Base-by-base conservation (phyloP, 495 filamentous ascomycete genomes). In the Echria macrotheca region DNA sequence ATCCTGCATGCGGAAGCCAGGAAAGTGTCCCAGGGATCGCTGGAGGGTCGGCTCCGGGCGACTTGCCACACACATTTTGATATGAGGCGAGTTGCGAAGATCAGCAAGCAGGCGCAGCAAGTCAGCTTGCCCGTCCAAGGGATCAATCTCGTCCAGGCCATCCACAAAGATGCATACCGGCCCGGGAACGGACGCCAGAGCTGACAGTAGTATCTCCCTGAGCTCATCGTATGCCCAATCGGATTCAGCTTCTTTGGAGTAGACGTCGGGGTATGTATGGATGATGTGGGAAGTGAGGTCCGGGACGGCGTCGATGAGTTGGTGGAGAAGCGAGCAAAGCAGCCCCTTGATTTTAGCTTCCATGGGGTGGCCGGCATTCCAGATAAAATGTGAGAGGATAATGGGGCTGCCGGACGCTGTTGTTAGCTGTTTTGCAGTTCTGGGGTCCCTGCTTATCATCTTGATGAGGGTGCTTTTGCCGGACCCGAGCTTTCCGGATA, bases 391-490 rank as follows among this genome's bases (percentile, higher is more conserved):
- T 0, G 52, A 54, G 15, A 50, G 22, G 17, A 49, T 32, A 8
- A 12, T 2, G 7, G 25, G n/a, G 2, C 23, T 10, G 4, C 12
- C 15, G 2, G 3, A 19, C 7, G 7, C 21, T 8, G 29, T 11
- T 0, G 21, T 10, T 10, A 35, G 12, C 17, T 28, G 44, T 39
- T 14, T 8, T 49, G 46, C 5, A 45, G 37, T 5, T 45, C 7
- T 3, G 24, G 11, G 0, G 46, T 49, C 28, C 11, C 24, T 19
- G 28, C 8, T 39, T n/a, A 54, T 11, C 15, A 44, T 46, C 41
- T 55, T 50, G 47, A 55, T 55, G 5, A 55, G 14, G 1, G 52
- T 55, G 42, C 46, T 50, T n/a, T 55, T 55, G 8, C 52, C 52
- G 2, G 52, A 55, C 1, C 52, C 52, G 5, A 47, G 40, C 32